These are phyloP conservation scores for Neopestalotiopsis sp. DNA, from an alignment of 2,329 filamentous ascomycete genomes.

Conservation along the genomic window DNA sequence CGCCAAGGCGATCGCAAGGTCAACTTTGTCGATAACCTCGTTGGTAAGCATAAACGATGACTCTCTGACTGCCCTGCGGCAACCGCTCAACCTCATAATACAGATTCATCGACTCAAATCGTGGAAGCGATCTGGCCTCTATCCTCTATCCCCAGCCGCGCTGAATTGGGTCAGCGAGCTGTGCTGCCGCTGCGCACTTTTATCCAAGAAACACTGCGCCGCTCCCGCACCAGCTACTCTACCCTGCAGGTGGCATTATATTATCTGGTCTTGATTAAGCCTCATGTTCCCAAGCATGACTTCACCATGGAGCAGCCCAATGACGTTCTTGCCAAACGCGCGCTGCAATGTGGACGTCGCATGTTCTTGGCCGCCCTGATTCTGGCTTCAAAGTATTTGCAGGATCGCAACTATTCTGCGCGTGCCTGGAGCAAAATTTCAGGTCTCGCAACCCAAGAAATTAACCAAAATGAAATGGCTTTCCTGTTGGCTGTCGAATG, in stretches of 20 bases:
- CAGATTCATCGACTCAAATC: constrained; percentile 96
- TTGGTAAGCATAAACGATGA: constrained; percentile 75
- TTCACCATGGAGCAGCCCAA: constrained; percentile 86
- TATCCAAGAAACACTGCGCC: constrained; percentile 94
- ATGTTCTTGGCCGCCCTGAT: constrained; percentile 98
- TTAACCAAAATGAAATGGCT: constrained; percentile 95
- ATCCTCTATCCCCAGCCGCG: constrained; percentile 79
- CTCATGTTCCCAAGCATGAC: constrained; percentile 81
- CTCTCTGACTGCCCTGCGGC: constrained; percentile 22
- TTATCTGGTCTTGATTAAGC: constrained; percentile 93
- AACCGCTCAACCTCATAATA: constrained; percentile 39
- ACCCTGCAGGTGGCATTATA: constrained; percentile 96
- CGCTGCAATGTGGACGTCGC: constrained; percentile 91
- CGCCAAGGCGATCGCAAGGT: constrained; percentile 91
- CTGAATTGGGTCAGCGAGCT: constrained; percentile 73
- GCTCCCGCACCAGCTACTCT: constrained; percentile 96
- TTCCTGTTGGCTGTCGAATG: constrained; percentile 91
- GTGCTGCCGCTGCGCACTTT: constrained; percentile 92
- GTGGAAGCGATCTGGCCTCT: constrained; percentile 97
- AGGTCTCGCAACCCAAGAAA: constrained; percentile 89
- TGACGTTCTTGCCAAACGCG: constrained; percentile 74
- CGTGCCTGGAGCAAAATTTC: constrained; percentile 99
- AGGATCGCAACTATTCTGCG: constrained; percentile 97
- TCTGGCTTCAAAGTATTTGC: constrained; percentile 94
- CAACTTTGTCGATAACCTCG: constrained; percentile 94